A percentile compares a stretch with the other conserved stretches of the same genome.
Conservation (phyloP, 1,284 basidiomycete genomes). For the Phylloboletellus chloephorus region DNA sequence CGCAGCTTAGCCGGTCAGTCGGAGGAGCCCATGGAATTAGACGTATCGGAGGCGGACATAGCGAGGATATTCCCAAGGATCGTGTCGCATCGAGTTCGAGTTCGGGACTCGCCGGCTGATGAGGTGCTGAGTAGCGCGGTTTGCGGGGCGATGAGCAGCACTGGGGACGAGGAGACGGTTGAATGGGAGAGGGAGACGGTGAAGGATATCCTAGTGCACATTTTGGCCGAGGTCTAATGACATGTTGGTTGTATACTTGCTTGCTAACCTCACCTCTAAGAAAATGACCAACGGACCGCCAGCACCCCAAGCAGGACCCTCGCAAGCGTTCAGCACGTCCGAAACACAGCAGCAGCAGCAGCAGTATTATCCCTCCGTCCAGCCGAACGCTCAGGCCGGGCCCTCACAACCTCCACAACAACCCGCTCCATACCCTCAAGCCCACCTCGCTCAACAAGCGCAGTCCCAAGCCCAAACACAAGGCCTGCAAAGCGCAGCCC, state of each 20-base stretch:
- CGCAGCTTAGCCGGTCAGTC: constrained; percentile 5
- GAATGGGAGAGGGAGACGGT: constrained; percentile 41
- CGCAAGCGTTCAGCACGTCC: constrained; percentile 14
- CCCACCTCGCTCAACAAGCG: constrained; percentile 15
- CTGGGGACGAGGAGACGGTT: constrained; percentile 13
- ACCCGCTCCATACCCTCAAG: constrained; percentile 19
- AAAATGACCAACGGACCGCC: constrained; percentile 24
- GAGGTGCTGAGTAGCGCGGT: constrained; percentile 60
- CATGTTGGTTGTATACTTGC: background rate
- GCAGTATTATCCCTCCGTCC: constrained; percentile 5
- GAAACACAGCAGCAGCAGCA: constrained; percentile 18
- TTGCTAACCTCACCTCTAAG: background rate
- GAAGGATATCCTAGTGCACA: constrained; percentile 54
- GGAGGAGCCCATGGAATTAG: constrained; percentile 36
- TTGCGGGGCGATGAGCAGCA: constrained; percentile 41
- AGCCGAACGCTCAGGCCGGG: constrained; percentile 11
- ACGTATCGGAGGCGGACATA: constrained; percentile 66
- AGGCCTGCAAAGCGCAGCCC: constrained; percentile 25
- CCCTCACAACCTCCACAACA: constrained; percentile 21
- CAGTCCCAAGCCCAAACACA: constrained; percentile 20
- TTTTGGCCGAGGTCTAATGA: constrained; percentile 46
- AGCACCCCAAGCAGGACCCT: constrained; percentile 19
- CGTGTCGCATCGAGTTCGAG: constrained; percentile 63
- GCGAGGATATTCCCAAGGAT: constrained; percentile 64
- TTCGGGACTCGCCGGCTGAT: constrained; percentile 60